A percentile compares a stretch with the other conserved stretches of the same genome.
phyloP scores from a whole-genome alignment of 2,329 filamentous ascomycete genomes.

The Paraconiothyrium sp. region DNA sequence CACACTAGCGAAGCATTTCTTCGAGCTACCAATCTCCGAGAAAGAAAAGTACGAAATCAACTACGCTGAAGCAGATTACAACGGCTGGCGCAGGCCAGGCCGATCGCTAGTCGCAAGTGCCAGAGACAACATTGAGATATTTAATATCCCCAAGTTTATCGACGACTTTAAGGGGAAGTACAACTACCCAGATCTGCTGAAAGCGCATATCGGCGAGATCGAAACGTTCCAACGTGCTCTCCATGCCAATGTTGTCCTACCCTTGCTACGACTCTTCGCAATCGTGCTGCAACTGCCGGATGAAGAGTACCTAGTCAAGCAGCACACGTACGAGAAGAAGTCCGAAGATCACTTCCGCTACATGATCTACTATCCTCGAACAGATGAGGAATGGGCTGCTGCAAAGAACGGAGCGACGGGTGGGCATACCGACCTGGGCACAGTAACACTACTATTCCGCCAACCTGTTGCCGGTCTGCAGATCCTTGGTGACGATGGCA shows the following conservation, averaged over 20 bases:
- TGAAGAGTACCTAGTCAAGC: constrained; percentile 64
- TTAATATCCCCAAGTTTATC: constrained; percentile 69
- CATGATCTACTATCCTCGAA: constrained; percentile 66
- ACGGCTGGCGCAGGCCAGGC: constrained; percentile 53
- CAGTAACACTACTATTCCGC: constrained; percentile 66
- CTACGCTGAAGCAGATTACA: constrained; percentile 63
- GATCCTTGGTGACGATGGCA: constrained; percentile 54
- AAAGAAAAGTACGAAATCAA: constrained; percentile 64
- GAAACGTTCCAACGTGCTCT: constrained; percentile 61
- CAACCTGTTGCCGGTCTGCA: constrained; percentile 68
- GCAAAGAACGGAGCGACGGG: constrained; percentile 55
- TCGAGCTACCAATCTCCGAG: constrained; percentile 65
- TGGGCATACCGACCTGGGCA: constrained; percentile 67
- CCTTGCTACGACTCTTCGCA: constrained; percentile 68
- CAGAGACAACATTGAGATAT: constrained; percentile 68
- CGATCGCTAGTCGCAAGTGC: constrained; percentile 45
- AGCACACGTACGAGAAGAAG: constrained; percentile 67
- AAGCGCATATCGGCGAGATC: constrained; percentile 57
- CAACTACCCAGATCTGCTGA: constrained; percentile 54
- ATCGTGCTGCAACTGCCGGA: constrained; percentile 68
- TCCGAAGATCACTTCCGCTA: constrained; percentile 71
- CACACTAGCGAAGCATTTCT: constrained; percentile 68
- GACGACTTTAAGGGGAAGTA: constrained; percentile 63
- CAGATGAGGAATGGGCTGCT: constrained; percentile 57
- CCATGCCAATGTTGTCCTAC: constrained; percentile 66